Base-by-base conservation (phyloP, 805 yeast genomes). In the Groenewaldozyma salmanticensis region DNA sequence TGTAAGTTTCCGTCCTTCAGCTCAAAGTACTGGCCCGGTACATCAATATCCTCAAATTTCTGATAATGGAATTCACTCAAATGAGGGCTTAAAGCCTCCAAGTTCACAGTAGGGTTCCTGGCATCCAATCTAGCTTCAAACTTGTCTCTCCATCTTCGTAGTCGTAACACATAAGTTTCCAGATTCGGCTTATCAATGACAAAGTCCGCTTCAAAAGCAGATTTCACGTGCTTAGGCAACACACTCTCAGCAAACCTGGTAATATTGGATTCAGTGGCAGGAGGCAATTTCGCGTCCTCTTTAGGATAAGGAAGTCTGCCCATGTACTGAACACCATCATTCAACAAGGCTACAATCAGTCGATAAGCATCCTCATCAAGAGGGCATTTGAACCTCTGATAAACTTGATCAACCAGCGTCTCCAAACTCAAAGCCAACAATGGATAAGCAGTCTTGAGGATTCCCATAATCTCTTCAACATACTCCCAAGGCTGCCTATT, bases 361-460 rank as follows among this genome's bases (percentile, higher is more conserved):
- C 99, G 70, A 61, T 92, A 94, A 1, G 96, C 90, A 61, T 92
- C 98, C 54, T 90, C 98, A 59, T 92, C 98, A 1, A 92, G 84
- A 35, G 83, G 81, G 29, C 94, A 80, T 62, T 90, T 92, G 70
- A 92, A 90, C 42, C 96, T 70, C 58, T 87, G 95, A 54, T 80
- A 81, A 42, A 92, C 85, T 65, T 94, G 98, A 54, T 94, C 97
- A 21, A 92, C 96, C 41, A 94, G 65, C 0, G 97, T 86, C 61
- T 92, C 99, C 48, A 94, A 70, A 0, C 96, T 86, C 35, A 92
- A 71, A 0, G 98, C 95, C 47, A 92, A 65, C 40, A 92, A 65
- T 2, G 99, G 99, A 59, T 88, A 92, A 0, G 97, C 96, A 0
- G 99, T 94, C 59, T 92, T 92, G 58, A 94, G 67, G 42, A 92